Percentiles rank a stretch among this genome's conserved stretches.
These are phyloP conservation scores for Funneliformis geosporum DNA, from an alignment of 192 early-diverging fungal genomes.

Conservation along the genomic window DNA sequence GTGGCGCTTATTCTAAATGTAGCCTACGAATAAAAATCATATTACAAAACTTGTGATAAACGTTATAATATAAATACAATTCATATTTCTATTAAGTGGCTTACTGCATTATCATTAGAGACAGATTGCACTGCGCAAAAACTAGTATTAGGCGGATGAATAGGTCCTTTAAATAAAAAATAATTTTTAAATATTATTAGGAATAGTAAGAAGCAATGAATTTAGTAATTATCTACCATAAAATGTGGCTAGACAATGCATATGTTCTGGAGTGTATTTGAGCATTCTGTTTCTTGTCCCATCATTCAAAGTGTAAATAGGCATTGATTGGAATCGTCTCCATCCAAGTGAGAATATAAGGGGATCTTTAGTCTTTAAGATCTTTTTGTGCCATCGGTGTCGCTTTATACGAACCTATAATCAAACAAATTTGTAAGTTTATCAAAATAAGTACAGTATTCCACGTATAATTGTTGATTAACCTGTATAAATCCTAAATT, in stretches of 20 bases:
- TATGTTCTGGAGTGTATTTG: constrained; percentile 99
- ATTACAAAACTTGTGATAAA: too few species aligned
- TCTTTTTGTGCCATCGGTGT: constrained; percentile 95
- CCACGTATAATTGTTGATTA: not conserved
- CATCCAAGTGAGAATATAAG: constrained; percentile 97
- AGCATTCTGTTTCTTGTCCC: constrained; percentile 95
- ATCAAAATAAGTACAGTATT: too few species aligned
- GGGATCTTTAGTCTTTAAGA: constrained; percentile 97
- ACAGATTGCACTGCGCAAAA: constrained; percentile 92
- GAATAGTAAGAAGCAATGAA: not conserved
- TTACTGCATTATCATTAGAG: constrained; percentile 54
- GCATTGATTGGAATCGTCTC: constrained; percentile 97
- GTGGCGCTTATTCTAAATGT: constrained; percentile 95
- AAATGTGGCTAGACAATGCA: constrained; percentile 97
- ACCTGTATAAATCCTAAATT: constrained; percentile 92
- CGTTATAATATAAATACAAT: not conserved
- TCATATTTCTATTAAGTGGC: not conserved
- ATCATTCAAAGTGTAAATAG: constrained; percentile 90
- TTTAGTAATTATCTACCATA: constrained; percentile 57
- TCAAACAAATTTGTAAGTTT: too few species aligned
- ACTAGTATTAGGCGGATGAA: constrained; percentile 92
- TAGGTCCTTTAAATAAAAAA: constrained; percentile 61
- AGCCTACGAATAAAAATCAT: constrained; percentile 32
- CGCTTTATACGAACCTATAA: constrained; percentile 88
- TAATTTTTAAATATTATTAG: not conserved